phyloP scores from a whole-genome alignment of 1,139 yeast species.

The Debaryomycetaceae sp. region DNA sequence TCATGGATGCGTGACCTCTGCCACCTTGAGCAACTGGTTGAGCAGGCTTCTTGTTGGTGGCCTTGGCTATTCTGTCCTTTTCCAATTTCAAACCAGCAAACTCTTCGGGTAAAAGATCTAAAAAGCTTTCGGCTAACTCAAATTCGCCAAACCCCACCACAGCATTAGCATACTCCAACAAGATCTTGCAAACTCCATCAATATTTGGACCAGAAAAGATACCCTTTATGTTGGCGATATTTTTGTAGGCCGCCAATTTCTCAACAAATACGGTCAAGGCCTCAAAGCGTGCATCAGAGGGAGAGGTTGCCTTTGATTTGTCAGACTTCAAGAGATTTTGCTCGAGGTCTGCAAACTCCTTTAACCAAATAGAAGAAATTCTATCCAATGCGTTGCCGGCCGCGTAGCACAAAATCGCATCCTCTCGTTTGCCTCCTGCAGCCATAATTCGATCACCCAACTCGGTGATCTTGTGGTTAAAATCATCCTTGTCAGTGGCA shows the following conservation, averaged over 20 bases:
- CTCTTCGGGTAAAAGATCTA: conserved; percentile 64
- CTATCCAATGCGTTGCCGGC: conserved; percentile 81
- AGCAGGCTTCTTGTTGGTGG: conserved; percentile 25
- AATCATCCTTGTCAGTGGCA: conserved; percentile 40
- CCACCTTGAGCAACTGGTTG: no score
- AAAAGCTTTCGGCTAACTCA: conserved; percentile 70
- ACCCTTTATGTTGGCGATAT: conserved; percentile 40
- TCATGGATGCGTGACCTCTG: conserved; percentile 5
- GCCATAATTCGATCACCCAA: conserved; percentile 66
- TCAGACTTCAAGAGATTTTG: conserved; percentile 41
- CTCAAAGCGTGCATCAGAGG: conserved; percentile 80
- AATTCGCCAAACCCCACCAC: conserved; percentile 82
- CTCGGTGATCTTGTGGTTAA: conserved; percentile 52
- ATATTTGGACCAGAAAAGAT: conserved; percentile 44
- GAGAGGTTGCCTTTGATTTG: conserved; percentile 42
- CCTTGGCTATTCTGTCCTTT: conserved; percentile 73
- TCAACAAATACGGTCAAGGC: conserved; percentile 80
- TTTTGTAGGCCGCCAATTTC: conserved; percentile 73
- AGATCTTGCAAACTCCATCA: conserved; percentile 51
- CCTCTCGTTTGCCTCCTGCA: conserved; percentile 46
- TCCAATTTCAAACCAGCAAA: conserved; percentile 45
- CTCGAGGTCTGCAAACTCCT: conserved; percentile 65
- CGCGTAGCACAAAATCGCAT: conserved; percentile 74
- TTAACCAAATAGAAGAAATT: conserved; percentile 77
- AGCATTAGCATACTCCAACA: conserved; percentile 74